Percentiles rank a stretch among this genome's conserved stretches.
These are phyloP conservation scores for Cicer chorassanicum DNA, from an alignment of 306 rosid genomes.

Conservation along the genomic window DNA sequence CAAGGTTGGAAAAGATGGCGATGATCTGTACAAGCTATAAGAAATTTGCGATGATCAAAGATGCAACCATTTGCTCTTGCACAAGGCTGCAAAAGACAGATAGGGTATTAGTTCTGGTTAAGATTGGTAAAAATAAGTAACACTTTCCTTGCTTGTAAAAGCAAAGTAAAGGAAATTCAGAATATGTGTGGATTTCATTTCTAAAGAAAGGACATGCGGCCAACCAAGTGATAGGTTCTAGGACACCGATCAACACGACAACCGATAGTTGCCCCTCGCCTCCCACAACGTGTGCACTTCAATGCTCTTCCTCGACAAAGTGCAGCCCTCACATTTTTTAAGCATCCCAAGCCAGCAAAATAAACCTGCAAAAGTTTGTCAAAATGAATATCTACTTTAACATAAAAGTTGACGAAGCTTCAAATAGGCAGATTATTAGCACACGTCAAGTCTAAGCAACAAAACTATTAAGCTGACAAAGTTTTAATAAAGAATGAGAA, in stretches of 20 bases:
- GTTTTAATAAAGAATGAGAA: slow-evolving; percentile 17
- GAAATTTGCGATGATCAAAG: slow-evolving; percentile 99
- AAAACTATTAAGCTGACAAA: slow-evolving; percentile 10
- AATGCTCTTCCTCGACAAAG: slow-evolving; percentile 94
- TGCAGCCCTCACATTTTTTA: slow-evolving; percentile 95
- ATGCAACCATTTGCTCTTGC: slow-evolving; percentile 93
- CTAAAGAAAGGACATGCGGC: slow-evolving; percentile 43
- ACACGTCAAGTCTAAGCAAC: not conserved
- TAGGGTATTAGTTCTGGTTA: slow-evolving; percentile 36
- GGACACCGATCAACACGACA: slow-evolving; percentile 99
- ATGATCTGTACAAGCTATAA: slow-evolving; percentile 97
- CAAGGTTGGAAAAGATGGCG: slow-evolving; percentile 83
- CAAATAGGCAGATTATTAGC: slow-evolving; percentile 24
- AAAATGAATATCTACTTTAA: slow-evolving; percentile 27
- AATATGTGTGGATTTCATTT: slow-evolving; percentile 29
- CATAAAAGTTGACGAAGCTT: slow-evolving; percentile 27
- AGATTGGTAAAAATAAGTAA: slow-evolving; percentile 8
- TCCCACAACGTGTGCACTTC: slow-evolving; percentile 94
- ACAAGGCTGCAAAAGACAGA: slow-evolving; percentile 79
- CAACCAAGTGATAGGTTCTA: slow-evolving; percentile 94
- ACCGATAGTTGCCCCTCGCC: slow-evolving; percentile 97
- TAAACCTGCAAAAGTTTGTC: slow-evolving; percentile 78
- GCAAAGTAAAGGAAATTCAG: slow-evolving; percentile 22
- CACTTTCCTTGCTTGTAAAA: slow-evolving; percentile 21
- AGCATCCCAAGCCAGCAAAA: slow-evolving; percentile 98